Evolutionary conservation across 2,329 filamentous ascomycete genomes (phyloP).

Genomic region (Neobulgaria alba): DNA sequence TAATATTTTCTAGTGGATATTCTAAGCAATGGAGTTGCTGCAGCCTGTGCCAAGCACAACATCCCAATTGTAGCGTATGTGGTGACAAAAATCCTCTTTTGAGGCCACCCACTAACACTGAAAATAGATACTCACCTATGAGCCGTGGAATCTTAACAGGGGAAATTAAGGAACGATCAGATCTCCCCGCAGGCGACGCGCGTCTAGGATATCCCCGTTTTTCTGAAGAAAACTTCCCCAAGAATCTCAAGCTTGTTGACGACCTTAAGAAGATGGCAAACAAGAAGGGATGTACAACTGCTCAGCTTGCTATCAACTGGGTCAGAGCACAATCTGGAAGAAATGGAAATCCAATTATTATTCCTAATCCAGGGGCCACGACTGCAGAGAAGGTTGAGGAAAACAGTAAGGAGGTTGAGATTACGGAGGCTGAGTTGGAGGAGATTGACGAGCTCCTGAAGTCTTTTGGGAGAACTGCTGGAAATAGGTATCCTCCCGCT

Average conservation of each 20-base stretch:
- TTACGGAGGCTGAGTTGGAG: constrained; percentile 42
- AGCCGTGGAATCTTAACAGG: constrained; percentile 52
- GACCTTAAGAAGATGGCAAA: constrained; percentile 49
- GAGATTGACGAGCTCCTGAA: constrained; percentile 42
- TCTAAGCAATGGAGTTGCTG: constrained; percentile 32
- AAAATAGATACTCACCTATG: constrained; percentile 43
- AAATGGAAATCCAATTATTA: constrained; percentile 37
- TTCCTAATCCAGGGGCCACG: constrained; percentile 57
- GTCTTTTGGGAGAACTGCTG: constrained; percentile 30
- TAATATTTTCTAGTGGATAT: constrained; percentile 29
- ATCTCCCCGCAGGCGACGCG: constrained; percentile 45
- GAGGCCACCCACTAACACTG: not conserved
- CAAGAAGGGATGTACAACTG: constrained; percentile 50
- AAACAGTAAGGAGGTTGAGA: constrained; percentile 43
- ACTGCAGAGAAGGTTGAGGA: constrained; percentile 48
- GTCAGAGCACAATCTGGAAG: constrained; percentile 4
- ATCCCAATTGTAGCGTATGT: constrained; percentile 60
- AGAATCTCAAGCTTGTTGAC: constrained; percentile 54
- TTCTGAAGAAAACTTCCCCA: constrained; percentile 50
- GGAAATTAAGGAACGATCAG: constrained; percentile 39
- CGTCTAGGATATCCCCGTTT: constrained; percentile 57
- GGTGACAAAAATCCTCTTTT: not conserved
- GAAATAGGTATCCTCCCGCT: not conserved
- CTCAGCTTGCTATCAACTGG: constrained; percentile 36
- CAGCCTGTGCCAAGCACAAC: constrained; percentile 49